These are phyloP conservation scores for Aspergillus niger DNA, from an alignment of 2,329 filamentous ascomycete species.

Conservation along the genomic window DNA sequence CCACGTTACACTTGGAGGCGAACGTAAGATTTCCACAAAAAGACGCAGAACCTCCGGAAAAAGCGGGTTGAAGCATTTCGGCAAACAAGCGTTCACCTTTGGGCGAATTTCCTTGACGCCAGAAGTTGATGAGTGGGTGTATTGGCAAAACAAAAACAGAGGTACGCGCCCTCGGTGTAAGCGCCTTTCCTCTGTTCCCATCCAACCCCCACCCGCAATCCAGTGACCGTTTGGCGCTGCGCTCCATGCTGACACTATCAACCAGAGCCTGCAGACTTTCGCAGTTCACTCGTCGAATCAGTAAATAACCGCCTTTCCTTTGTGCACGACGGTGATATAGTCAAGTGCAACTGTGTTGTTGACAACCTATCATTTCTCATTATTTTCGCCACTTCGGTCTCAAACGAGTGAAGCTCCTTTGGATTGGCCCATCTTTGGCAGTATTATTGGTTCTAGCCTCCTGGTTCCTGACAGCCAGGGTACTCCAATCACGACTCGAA, in stretches of 20 bases:
- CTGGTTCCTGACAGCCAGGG: slow-evolving; percentile 20
- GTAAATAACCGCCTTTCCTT: slow-evolving; percentile 26
- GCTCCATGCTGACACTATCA: slow-evolving; percentile 46
- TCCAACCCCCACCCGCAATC: slow-evolving; percentile 32
- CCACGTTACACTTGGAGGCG: slow-evolving; percentile 42
- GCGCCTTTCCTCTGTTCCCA: slow-evolving; percentile 23
- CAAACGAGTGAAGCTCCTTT: slow-evolving; percentile 17
- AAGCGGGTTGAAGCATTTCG: slow-evolving; percentile 26
- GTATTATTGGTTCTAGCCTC: slow-evolving; percentile 24
- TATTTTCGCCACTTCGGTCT: slow-evolving; percentile 19
- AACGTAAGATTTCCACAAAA: slow-evolving; percentile 37
- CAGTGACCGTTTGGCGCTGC: slow-evolving; percentile 47
- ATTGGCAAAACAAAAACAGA: slow-evolving; percentile 27
- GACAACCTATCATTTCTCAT: slow-evolving; percentile 23
- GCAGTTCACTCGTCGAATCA: slow-evolving; percentile 47
- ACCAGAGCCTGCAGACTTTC: slow-evolving; percentile 42
- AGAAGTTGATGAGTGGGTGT: slow-evolving; percentile 9
- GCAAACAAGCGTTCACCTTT: slow-evolving; percentile 23
- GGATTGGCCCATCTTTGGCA: slow-evolving; percentile 17
- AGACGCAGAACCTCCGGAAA: slow-evolving; percentile 32
- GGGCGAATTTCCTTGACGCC: slow-evolving; percentile 18
- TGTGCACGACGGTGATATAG: slow-evolving; percentile 31
- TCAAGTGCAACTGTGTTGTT: slow-evolving; percentile 25
- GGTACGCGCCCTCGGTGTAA: slow-evolving; percentile 35
- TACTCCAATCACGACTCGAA: slow-evolving; percentile 23